Evolutionary conservation across 2,329 filamentous ascomycete species (phyloP).

Genomic region (Trichoderma oligosporum): DNA sequence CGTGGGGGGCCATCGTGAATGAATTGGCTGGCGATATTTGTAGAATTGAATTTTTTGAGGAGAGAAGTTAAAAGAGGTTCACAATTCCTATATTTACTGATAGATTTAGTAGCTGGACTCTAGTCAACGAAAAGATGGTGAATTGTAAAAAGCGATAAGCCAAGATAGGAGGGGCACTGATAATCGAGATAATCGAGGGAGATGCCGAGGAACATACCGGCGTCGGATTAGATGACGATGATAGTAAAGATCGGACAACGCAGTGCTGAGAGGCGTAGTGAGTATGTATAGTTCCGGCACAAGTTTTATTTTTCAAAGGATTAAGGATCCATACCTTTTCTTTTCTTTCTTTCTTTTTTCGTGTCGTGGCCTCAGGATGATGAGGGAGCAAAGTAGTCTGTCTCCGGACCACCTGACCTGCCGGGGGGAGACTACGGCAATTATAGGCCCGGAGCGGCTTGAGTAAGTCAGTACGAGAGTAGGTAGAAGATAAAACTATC

Average conservation of each 20-base stretch:
- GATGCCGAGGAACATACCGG: not conserved
- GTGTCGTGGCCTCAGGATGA: not conserved
- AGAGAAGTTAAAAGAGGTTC: too few relatives aligned
- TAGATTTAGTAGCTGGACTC: too few relatives aligned
- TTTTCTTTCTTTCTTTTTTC: too few relatives aligned
- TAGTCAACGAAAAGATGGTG: too few relatives aligned
- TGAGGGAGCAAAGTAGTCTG: not conserved
- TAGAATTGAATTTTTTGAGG: too few relatives aligned
- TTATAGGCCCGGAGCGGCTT: conserved; percentile 4
- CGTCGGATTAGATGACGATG: not conserved
- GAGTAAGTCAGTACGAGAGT: not conserved
- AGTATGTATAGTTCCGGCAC: too few relatives aligned
- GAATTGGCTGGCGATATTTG: not conserved
- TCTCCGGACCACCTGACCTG: conserved; percentile 5
- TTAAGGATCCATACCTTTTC: not conserved
- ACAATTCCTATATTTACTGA: too few relatives aligned
- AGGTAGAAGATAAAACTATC: not conserved
- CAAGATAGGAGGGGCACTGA: conserved; percentile 8
- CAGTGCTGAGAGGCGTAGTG: not conserved
- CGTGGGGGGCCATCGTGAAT: conserved; percentile 56
- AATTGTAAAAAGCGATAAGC: conserved; percentile 7
- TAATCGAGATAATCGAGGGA: not conserved
- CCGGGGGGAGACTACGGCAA: not conserved
- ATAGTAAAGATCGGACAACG: not conserved
- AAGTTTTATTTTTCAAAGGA: too few relatives aligned